Evolutionary conservation across 352 stramenopile genomes (phyloP).

Genomic region (Peronospora destructor): DNA sequence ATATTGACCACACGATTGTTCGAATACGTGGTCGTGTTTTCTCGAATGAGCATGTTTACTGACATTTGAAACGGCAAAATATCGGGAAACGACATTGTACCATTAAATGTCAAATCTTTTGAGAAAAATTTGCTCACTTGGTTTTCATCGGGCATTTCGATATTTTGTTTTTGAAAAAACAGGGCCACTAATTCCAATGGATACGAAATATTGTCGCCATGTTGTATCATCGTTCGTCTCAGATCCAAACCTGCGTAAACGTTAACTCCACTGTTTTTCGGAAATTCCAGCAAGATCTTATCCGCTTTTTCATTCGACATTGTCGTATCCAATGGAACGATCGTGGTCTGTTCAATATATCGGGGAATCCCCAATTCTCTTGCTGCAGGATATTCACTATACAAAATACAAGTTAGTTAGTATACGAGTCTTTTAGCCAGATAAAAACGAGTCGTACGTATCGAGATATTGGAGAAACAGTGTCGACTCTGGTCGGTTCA

Average conservation of each 20-base stretch:
- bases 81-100: conserved; percentile 34
- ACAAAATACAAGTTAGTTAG: conserved; percentile 1
- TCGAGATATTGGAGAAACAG: conserved; percentile 50
- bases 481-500: conserved; percentile 44
- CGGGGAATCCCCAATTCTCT: conserved; percentile 41
- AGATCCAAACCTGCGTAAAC: conserved; percentile 56
- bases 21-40: conserved; percentile 8
- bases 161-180: conserved; percentile 34
- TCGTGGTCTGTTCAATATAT: conserved; percentile 33
- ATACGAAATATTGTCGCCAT: conserved; percentile 3
- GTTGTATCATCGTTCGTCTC: conserved; percentile 12
- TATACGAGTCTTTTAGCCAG: neutral
- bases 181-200: conserved; percentile 34
- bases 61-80: conserved; percentile 53
- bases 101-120: conserved; percentile 25
- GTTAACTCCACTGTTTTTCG: conserved; percentile 24
- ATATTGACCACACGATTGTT: conserved; percentile 7
- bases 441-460: conserved; percentile 1
- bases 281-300: conserved; percentile 32
- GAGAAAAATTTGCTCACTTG: conserved; percentile 42
- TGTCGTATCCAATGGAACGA: conserved; percentile 31
- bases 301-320: conserved; percentile 35
- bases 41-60: conserved; percentile 42
- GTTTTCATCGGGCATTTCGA: conserved; percentile 16
- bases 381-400: conserved; percentile 40